Conservation (phyloP, 2,329 filamentous ascomycete genomes). For the Simplicillium sp. region DNA sequence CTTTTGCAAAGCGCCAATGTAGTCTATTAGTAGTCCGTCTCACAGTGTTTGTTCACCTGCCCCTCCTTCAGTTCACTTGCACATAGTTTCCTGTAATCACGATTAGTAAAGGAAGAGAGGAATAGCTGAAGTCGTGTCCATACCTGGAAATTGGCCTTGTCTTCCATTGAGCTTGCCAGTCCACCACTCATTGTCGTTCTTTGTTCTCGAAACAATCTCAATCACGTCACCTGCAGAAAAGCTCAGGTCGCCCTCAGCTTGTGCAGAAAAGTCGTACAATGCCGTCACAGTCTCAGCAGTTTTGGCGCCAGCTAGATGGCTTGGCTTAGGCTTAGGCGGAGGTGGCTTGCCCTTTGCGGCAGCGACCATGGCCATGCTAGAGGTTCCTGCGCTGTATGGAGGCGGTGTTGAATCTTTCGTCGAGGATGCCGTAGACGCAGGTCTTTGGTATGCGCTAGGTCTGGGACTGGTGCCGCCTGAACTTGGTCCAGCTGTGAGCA, state of each 20-base stretch:
- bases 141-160: conserved; percentile 92
- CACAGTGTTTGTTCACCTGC: too few species aligned
- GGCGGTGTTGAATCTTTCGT: conserved; percentile 53
- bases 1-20: too few species aligned
- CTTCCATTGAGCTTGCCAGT: conserved; percentile 69
- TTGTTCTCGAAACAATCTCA: conserved; percentile 74
- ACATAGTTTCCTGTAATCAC: conserved; percentile 6
- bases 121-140: conserved; percentile 16
- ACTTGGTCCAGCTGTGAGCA: conserved; percentile 41
- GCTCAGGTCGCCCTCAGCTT: conserved; percentile 87
- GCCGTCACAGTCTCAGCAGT: conserved; percentile 74
- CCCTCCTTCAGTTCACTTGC: neutral
- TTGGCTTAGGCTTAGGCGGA: conserved; percentile 72
- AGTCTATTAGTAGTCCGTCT: too few species aligned
- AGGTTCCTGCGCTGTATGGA: conserved; percentile 51
- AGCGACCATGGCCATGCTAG: conserved; percentile 34
- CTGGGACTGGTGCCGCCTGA: conserved; percentile 11
- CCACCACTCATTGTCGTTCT: conserved; percentile 98
- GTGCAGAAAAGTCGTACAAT: conserved; percentile 91
- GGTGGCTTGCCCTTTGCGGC: conserved; percentile 58
- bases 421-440: conserved; percentile 21
- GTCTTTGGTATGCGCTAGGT: neutral
- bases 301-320: conserved; percentile 55
- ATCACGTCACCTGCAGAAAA: conserved; percentile 85
- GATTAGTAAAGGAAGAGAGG: conserved; percentile 13